Evolutionary conservation across 2,329 filamentous ascomycete genomes (phyloP).

Genomic region (Aureobasidium pullulans): DNA sequence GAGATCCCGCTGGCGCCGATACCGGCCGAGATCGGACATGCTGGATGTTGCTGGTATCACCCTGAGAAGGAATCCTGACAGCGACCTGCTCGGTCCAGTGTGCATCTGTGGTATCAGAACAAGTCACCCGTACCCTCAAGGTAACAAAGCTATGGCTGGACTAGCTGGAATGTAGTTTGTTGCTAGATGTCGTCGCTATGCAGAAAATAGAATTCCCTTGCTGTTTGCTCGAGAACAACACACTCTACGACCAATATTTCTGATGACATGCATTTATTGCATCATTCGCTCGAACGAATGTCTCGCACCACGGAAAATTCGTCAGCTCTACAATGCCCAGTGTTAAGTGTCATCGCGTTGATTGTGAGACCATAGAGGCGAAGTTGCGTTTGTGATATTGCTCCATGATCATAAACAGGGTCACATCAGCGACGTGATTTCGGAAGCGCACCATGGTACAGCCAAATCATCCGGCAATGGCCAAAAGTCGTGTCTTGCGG

Average conservation of each 20-base stretch:
- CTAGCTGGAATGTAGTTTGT: no score
- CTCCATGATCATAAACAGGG: background rate
- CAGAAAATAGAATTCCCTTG: no score
- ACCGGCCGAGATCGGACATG: background rate
- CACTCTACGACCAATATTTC: no score
- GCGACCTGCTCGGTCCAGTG: background rate
- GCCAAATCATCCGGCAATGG: background rate
- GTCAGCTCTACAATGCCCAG: no score
- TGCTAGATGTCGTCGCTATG: no score
- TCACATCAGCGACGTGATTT: background rate
- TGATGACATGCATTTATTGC: no score
- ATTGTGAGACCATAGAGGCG: background rate
- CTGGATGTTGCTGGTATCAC: background rate
- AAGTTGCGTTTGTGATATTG: background rate
- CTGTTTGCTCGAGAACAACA: no score
- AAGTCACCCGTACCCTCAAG: no score
- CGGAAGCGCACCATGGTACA: background rate
- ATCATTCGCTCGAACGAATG: no score
- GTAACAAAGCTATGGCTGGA: no score
- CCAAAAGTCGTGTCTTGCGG: slow-evolving; percentile 2
- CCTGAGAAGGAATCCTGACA: background rate
- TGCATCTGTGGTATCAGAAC: background rate
- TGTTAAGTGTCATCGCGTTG: background rate
- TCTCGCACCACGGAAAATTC: no score
- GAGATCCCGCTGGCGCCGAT: background rate